These are phyloP conservation scores for Schwanniomyces sp. DNA, from an alignment of 805 yeast species.

Conservation along the genomic window DNA sequence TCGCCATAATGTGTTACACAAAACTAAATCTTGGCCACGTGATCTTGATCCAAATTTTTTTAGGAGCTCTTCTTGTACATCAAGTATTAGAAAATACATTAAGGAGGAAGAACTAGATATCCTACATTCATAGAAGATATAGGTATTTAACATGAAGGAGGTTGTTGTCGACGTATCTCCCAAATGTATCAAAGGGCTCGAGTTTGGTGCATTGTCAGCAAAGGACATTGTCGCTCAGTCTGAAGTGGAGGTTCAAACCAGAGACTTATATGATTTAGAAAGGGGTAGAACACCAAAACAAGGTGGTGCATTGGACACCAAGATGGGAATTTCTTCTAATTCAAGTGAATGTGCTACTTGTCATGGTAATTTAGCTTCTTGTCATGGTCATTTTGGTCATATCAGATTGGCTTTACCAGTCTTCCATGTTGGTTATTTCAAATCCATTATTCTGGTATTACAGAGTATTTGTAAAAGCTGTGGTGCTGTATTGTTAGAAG, in stretches of 20 bases:
- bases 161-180: constrained; percentile 79
- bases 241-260: constrained; percentile 87
- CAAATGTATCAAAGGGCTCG: constrained; percentile 83
- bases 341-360: constrained; percentile 87
- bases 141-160: constrained; percentile 33
- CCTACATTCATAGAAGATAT: not conserved
- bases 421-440: constrained; percentile 96
- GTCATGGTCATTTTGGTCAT: constrained; percentile 99
- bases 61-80: not conserved
- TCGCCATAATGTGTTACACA: not conserved
- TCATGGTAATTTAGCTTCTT: constrained; percentile 85
- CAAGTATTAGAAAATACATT: not conserved
- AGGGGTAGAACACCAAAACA: constrained; percentile 80
- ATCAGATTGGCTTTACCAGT: constrained; percentile 91
- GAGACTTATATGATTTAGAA: constrained; percentile 90
- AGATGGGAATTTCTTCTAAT: constrained; percentile 93
- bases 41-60: constrained; percentile 2
- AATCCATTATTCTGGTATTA: constrained; percentile 80
- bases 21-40: not conserved
- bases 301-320: constrained; percentile 86
- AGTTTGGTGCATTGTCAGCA: constrained; percentile 91
- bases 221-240: constrained; percentile 90
- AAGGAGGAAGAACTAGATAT: not conserved
- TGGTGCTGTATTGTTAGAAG: constrained; percentile 74
- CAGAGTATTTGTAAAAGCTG: constrained; percentile 93